These are phyloP conservation scores for Pseudophaeomoniella oleicola DNA, from an alignment of 2,329 filamentous ascomycete species.

Conservation along the genomic window DNA sequence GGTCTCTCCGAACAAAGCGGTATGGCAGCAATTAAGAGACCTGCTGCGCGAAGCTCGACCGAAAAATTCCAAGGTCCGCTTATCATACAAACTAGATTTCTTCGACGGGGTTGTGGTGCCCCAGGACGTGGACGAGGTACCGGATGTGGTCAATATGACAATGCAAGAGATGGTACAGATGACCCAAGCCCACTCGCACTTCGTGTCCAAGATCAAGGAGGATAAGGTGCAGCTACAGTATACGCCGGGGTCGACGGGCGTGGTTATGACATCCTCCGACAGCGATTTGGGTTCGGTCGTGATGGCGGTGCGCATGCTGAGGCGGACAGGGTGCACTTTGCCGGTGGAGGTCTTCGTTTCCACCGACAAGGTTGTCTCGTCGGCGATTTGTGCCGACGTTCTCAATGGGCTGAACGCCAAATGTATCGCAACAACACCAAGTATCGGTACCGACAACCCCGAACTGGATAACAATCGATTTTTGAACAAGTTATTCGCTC, in stretches of 20 bases:
- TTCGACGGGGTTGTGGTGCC: not conserved
- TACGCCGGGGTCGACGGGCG: conserved; percentile 19
- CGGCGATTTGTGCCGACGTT: conserved; percentile 25
- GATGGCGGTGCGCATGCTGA: conserved; percentile 36
- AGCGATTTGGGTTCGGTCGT: conserved; percentile 35
- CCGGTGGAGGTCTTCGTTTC: conserved; percentile 33
- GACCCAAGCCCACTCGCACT: not conserved
- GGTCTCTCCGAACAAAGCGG: not conserved
- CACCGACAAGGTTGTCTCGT: conserved; percentile 23
- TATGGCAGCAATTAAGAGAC: not conserved
- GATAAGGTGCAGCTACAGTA: conserved; percentile 1
- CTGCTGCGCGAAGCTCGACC: not conserved
- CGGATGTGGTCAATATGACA: not conserved
- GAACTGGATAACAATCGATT: conserved; percentile 22
- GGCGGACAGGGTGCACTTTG: conserved; percentile 33
- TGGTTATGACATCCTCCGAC: conserved; percentile 36
- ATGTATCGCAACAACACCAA: conserved; percentile 28
- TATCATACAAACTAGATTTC: not conserved
- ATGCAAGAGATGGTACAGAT: not conserved
- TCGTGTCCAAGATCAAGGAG: not conserved
- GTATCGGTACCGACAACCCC: conserved; percentile 25
- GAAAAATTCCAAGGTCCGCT: not conserved
- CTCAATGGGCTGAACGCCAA: conserved; percentile 26
- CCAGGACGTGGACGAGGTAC: not conserved
- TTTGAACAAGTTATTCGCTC: conserved; percentile 18